Evolutionary conservation across 352 stramenopile genomes (phyloP), one percentile per base, ranked within the genome.

Genomic region (Globisporangium yorkense): DNA sequence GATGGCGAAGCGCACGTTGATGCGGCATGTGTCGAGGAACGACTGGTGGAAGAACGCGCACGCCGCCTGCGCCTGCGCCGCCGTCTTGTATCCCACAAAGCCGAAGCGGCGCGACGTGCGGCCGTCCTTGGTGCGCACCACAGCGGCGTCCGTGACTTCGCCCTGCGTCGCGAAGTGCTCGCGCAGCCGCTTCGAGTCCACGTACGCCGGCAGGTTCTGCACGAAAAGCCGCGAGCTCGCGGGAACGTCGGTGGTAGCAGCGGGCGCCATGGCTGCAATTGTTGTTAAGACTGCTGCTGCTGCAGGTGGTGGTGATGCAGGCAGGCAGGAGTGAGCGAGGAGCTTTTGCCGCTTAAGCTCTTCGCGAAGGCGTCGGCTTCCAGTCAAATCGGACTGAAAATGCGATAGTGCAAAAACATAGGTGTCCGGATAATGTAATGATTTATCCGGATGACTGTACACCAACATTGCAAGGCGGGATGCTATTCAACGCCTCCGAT

Each of bases 1-100:
- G 41, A 90, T 61, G 18, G 91, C 91, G 29, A 94, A 76, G 56
- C 85, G 76, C 65, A 98, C 89, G 44, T 79, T 84, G 33, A 97
- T 71, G 41, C 71, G 80, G 59, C 78, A 89, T 37, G 90, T 97
- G 63, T 97, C 88, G 15, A 98, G 73, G 74, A 97, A 98, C 47
- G 89, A 85, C 55, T 88, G 77, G 56, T 94, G 70, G 63, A 92
- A 94, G 55, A 91, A 94, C 21, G 65, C 70, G 21, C 67, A 71
- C 39, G 84, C 81, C 20, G 73, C 59, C 46, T 74, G 59, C 2
- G 84, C 78, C 69, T 94, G 84, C 45, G 71, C 52, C 6, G 67
- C 67, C 27, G 71, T 84, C 69, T 94, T 94, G 59, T 77, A 94
- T 59, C 84, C 84, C 31, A 94, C 84, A 56, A 94, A 94, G 53